phyloP scores from a whole-genome alignment of 2,329 filamentous ascomycete species.

The Verticillium nonalfalfae region DNA sequence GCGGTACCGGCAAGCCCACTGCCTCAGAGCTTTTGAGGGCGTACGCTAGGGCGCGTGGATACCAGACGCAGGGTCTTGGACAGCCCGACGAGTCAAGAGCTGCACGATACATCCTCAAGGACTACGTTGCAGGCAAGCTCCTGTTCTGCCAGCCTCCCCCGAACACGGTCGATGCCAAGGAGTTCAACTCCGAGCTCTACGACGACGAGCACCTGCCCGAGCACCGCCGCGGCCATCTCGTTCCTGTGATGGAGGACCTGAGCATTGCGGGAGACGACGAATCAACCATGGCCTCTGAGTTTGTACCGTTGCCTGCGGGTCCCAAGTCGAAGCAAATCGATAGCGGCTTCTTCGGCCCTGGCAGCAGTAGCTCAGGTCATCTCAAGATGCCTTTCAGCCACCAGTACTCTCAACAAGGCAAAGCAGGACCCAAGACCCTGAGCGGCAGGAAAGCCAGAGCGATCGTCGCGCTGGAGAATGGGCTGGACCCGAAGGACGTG shows the following conservation, averaged over 20 bases:
- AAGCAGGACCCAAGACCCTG: conserved; percentile 53
- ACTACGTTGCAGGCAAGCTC: conserved; percentile 95
- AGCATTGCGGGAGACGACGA: conserved; percentile 30
- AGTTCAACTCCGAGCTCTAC: conserved; percentile 89
- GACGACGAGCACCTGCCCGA: conserved; percentile 74
- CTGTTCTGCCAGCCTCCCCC: conserved; percentile 89
- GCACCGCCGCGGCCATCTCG: conserved; percentile 65
- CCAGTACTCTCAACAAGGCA: conserved; percentile 80
- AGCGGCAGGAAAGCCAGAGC: conserved; percentile 77
- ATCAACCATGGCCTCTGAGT: conserved; percentile 33
- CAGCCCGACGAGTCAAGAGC: conserved; percentile 92
- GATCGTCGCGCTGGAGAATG: conserved; percentile 77
- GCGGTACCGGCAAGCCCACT: conserved; percentile 81
- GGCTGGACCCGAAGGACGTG: conserved; percentile 76
- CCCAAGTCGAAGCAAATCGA: conserved; percentile 74
- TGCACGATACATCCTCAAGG: conserved; percentile 84
- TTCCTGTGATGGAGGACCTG: conserved; percentile 40
- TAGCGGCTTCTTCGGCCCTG: conserved; percentile 77
- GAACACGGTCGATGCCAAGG: conserved; percentile 57
- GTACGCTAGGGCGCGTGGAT: conserved; percentile 85
- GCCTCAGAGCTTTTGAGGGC: conserved; percentile 78
- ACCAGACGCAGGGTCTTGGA: conserved; percentile 81
- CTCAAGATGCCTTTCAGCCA: conserved; percentile 79
- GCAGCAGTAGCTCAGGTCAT: conserved; percentile 53
- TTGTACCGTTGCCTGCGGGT: conserved; percentile 50